Conservation (phyloP, 169 alveolate species). For the Plasmodium knowlesi region DNA sequence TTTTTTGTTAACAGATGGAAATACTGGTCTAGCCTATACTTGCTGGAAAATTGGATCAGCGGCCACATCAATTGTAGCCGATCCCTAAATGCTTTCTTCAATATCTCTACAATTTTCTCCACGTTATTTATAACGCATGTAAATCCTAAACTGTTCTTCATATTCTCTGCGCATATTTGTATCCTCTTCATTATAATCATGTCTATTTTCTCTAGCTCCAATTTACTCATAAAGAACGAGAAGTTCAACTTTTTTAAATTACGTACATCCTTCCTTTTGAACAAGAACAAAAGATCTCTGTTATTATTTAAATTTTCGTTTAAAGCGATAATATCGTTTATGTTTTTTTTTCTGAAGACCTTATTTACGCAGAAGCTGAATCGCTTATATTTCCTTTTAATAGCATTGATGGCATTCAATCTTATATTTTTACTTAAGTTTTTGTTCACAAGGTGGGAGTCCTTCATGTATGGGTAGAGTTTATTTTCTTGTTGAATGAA, state of each 20-base stretch:
- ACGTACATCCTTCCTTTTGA: conserved; percentile 42
- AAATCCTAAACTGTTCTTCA: conserved; percentile 30
- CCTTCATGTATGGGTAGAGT: background rate
- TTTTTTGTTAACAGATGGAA: conserved; percentile 65
- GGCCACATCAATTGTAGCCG: conserved; percentile 65
- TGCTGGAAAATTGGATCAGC: conserved; percentile 47
- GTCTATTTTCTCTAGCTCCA: conserved; percentile 48
- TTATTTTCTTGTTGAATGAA: conserved; percentile 26
- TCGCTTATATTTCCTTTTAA: conserved; percentile 40
- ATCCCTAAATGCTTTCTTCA: conserved; percentile 58
- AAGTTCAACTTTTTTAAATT: conserved; percentile 34
- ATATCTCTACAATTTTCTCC: conserved; percentile 21
- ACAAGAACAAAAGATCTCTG: conserved; percentile 31
- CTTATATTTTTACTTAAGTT: background rate
- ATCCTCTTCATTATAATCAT: conserved; percentile 65
- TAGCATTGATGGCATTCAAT: conserved; percentile 5
- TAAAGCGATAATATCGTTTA: conserved; percentile 52
- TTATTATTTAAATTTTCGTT: conserved; percentile 65
- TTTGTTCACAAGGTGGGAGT: background rate
- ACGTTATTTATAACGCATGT: conserved; percentile 58
- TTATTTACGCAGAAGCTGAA: conserved; percentile 56
- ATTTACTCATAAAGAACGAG: conserved; percentile 43
- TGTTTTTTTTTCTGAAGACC: conserved; percentile 42
- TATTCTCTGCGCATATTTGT: conserved; percentile 28
- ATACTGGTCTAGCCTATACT: conserved; percentile 66